Evolutionary conservation across 805 yeast genomes (phyloP), one percentile per base, ranked within the genome.

Genomic region (Suhomyces canberraensis): DNA sequence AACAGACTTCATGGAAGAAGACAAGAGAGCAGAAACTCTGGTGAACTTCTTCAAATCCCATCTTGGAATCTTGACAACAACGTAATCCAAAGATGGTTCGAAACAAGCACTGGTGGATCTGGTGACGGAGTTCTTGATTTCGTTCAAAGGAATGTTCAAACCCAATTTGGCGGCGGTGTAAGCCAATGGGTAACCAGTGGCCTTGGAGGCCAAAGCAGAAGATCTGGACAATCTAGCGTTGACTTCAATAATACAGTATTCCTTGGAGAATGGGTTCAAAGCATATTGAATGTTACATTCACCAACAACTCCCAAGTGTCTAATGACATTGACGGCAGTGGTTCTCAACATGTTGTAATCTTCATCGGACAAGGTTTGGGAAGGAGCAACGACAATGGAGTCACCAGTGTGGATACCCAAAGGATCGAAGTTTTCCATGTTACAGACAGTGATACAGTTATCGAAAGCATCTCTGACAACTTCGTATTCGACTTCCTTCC

Each of bases 351-450:
- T 93, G 70, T 91, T 87, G 71, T 90, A 91, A 57, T 91, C 98
- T 61, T 87, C 96, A 60, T 91, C 98, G 14, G 96, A 84, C 47
- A 91, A 71, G 29, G 98, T 91, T 72, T 91, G 98, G 29, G 97
- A 90, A 34, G 98, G 98, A 37, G 98, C 98, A 56, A 91, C 96
- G 39, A 91, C 98, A 56, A 91, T 93, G 37, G 98, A 93, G 65
- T 91, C 98, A 76, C 98, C 98, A 42, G 98, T 91, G 61, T 91
- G 98, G 56, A 91, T 90, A 61, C 98, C 98, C 52, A 91, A 76
- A 31, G 98, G 98, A 68, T 91, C 98, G 51, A 91, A 91, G 69
- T 91, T 91, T 71, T 91, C 98, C 98, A 91, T 91, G 71, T 91
- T 91, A 78, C 98, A 91, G 45, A 91, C 98, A 33, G 98, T 91